Evolutionary conservation across 2,329 filamentous ascomycete genomes (phyloP).

Genomic region (Fusarium metavorans): DNA sequence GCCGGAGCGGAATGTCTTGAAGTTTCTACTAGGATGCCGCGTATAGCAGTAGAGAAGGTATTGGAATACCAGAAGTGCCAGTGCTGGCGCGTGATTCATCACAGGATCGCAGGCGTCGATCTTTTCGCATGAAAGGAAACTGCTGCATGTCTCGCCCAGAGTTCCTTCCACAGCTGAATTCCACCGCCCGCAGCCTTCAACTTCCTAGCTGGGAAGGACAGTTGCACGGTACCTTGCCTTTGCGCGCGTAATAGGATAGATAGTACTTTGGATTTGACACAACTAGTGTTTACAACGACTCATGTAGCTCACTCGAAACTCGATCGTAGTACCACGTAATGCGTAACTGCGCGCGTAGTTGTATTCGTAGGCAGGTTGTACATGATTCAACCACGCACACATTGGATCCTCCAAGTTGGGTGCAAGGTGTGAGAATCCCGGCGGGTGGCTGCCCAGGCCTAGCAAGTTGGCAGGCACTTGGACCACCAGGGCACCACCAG

Average conservation of each 20-base stretch:
- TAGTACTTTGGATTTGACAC: neutral
- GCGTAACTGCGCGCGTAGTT: neutral
- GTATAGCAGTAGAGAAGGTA: neutral
- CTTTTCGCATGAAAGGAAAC: slow-evolving; percentile 9
- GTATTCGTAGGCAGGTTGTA: neutral
- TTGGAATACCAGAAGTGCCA: neutral
- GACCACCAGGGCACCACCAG: slow-evolving; percentile 13
- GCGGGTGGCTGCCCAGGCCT: neutral
- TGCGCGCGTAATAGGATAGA: neutral
- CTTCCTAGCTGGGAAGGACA: neutral
- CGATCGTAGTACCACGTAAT: neutral
- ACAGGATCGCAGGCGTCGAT: slow-evolving; percentile 11
- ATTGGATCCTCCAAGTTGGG: neutral
- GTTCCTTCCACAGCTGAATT: slow-evolving; percentile 5
- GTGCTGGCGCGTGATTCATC: slow-evolving; percentile 30
- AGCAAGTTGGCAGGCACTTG: slow-evolving; percentile 37
- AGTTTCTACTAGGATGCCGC: slow-evolving; percentile 16
- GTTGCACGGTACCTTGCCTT: neutral
- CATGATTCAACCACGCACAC: neutral
- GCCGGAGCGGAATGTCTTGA: slow-evolving; percentile 16
- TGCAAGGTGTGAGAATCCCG: neutral
- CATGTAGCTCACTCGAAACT: neutral
- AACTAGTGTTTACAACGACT: neutral
- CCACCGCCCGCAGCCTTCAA: neutral
- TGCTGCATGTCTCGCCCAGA: slow-evolving; percentile 1